These are phyloP conservation scores for Fusarium sterilihyphosum DNA, from an alignment of 2,329 filamentous ascomycete genomes.

Conservation along the genomic window DNA sequence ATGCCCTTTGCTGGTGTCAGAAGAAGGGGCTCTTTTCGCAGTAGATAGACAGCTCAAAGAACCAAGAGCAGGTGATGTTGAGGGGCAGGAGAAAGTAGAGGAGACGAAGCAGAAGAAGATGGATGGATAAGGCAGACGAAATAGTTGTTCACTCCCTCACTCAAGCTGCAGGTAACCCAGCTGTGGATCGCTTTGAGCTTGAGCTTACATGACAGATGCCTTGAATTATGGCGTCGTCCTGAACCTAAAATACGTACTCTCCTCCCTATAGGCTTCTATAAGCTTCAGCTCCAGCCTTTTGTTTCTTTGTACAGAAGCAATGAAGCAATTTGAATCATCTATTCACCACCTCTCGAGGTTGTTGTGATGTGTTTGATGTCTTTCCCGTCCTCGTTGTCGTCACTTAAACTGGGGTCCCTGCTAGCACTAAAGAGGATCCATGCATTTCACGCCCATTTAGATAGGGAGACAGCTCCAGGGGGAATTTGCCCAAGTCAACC, in stretches of 20 bases:
- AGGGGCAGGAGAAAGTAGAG: neutral
- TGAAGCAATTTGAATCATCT: neutral
- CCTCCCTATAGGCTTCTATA: neutral
- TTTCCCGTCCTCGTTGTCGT: conserved; percentile 27
- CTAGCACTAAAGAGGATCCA: conserved; percentile 26
- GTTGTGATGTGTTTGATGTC: conserved; percentile 29
- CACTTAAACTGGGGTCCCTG: conserved; percentile 38
- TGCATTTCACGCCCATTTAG: conserved; percentile 33
- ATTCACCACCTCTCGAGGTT: conserved; percentile 7
- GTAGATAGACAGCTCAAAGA: neutral
- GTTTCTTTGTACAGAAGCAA: neutral
- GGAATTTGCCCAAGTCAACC: neutral
- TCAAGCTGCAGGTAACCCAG: neutral
- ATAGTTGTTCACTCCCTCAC: conserved; percentile 9
- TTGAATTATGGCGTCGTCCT: neutral
- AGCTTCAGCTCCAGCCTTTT: neutral
- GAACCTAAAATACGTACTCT: neutral
- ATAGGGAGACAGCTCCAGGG: conserved; percentile 1
- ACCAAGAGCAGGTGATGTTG: neutral
- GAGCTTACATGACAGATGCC: conserved; percentile 4
- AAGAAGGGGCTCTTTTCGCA: neutral
- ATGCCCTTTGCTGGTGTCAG: neutral
- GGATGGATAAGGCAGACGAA: conserved; percentile 6
- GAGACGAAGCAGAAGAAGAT: neutral
- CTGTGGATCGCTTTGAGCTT: conserved; percentile 30